Evolutionary conservation across 495 filamentous ascomycete species (phyloP).

Genomic region (Astrothelium subdiscretum): DNA sequence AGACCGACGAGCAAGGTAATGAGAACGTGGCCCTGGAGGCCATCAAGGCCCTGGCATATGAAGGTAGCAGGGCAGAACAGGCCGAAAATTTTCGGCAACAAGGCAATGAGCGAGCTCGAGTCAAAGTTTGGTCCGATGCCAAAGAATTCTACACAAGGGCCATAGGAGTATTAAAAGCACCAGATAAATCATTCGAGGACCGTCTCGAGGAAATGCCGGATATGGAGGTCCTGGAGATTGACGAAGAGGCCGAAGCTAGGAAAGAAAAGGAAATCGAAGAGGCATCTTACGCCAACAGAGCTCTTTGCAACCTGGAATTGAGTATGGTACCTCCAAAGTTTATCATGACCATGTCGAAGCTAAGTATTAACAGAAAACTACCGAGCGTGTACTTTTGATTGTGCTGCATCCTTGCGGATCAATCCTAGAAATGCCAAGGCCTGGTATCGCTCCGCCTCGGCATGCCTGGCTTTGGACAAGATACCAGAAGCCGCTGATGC

Average conservation of each 20-base stretch:
- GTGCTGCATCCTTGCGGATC: slow-evolving; percentile 63
- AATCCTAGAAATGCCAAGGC: slow-evolving; percentile 77
- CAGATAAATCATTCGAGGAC: slow-evolving; percentile 29
- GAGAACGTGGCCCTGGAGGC: slow-evolving; percentile 75
- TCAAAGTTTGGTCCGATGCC: slow-evolving; percentile 67
- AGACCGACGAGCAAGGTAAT: slow-evolving; percentile 36
- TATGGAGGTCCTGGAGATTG: slow-evolving; percentile 29
- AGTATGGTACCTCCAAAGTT: slow-evolving; percentile 31
- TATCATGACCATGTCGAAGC: background rate
- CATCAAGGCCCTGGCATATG: slow-evolving; percentile 77
- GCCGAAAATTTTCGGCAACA: slow-evolving; percentile 69
- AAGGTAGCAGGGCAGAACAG: slow-evolving; percentile 77
- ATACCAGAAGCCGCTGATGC: slow-evolving; percentile 66
- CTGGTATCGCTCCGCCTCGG: slow-evolving; percentile 68
- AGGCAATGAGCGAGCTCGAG: slow-evolving; percentile 76
- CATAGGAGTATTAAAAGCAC: slow-evolving; percentile 50
- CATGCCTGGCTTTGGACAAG: slow-evolving; percentile 62
- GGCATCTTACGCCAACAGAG: slow-evolving; percentile 71
- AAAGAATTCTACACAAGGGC: slow-evolving; percentile 86
- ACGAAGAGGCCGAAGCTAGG: slow-evolving; percentile 38
- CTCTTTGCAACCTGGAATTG: slow-evolving; percentile 70
- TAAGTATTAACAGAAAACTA: slow-evolving; percentile 52
- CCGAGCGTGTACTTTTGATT: slow-evolving; percentile 69
- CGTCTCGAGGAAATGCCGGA: slow-evolving; percentile 30
- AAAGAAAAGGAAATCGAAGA: slow-evolving; percentile 54